phyloP scores from a whole-genome alignment of 345 rosid genomes.

The Eucalyptus regnans region DNA sequence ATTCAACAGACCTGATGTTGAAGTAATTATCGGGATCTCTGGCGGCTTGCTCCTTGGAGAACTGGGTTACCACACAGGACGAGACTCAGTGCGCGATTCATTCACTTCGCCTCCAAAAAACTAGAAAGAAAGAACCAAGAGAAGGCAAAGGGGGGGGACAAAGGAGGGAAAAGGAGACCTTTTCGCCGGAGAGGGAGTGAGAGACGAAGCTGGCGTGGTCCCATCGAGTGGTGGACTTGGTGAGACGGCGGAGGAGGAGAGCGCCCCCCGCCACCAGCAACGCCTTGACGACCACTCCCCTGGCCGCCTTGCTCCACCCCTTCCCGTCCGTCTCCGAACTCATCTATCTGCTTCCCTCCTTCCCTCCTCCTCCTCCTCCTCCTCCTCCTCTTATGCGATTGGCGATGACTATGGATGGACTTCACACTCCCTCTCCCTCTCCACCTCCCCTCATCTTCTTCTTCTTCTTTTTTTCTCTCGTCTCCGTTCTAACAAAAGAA shows the following conservation, averaged over 20 bases:
- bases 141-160: background rate
- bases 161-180: conserved; percentile 16
- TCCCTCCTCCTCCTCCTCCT: background rate
- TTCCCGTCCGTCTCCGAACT: conserved; percentile 27
- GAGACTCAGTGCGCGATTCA: background rate
- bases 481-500: background rate
- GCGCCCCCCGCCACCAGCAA: conserved; percentile 73
- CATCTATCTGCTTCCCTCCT: conserved; percentile 21
- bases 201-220: conserved; percentile 75
- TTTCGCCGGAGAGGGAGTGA: conserved; percentile 73
- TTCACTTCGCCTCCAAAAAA: background rate
- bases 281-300: conserved; percentile 58
- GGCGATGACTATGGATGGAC: background rate
- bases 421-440: background rate
- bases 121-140: background rate
- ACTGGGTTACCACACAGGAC: conserved; percentile 19
- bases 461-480: background rate
- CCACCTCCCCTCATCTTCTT: background rate
- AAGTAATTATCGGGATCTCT: conserved; percentile 85
- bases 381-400: background rate
- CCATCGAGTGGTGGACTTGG: conserved; percentile 89
- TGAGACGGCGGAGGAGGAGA: conserved; percentile 65
- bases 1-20: conserved; percentile 52
- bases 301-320: conserved; percentile 76
- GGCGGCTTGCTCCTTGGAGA: conserved; percentile 79